These are phyloP conservation scores for Pythium dissimile DNA, from an alignment of 352 stramenopile genomes.

Conservation along the genomic window DNA sequence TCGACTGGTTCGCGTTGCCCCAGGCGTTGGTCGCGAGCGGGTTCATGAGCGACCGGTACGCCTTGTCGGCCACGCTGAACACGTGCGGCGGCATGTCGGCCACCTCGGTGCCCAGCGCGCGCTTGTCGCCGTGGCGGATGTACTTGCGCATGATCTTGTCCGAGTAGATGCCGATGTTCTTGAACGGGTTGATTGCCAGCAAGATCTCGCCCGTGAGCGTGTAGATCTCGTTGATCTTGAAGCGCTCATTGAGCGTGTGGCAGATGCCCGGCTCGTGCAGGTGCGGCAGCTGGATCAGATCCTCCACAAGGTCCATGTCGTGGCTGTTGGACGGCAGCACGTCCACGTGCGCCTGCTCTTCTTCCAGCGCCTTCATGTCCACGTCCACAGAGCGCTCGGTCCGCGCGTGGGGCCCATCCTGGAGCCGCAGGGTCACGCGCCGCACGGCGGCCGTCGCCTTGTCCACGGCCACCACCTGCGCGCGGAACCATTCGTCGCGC, in stretches of 20 bases:
- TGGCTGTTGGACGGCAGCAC: constrained; percentile 78
- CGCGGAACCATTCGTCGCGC: constrained; percentile 67
- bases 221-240: constrained; percentile 93
- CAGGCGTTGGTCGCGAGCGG: constrained; percentile 36
- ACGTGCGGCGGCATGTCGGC: constrained; percentile 87
- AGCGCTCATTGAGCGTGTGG: constrained; percentile 90
- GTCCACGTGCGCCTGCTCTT: constrained; percentile 42
- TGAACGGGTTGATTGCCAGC: constrained; percentile 87
- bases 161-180: constrained; percentile 83
- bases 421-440: constrained; percentile 47
- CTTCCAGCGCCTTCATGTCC: constrained; percentile 62
- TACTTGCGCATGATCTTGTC: constrained; percentile 88
- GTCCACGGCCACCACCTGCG: constrained; percentile 43
- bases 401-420: constrained; percentile 43
- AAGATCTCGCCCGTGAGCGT: constrained; percentile 85
- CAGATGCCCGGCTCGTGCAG: constrained; percentile 94
- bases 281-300: constrained; percentile 92
- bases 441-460: constrained; percentile 2
- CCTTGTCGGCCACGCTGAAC: constrained; percentile 88
- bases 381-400: constrained; percentile 47
- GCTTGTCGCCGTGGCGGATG: constrained; percentile 80
- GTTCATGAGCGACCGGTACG: constrained; percentile 80
- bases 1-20: constrained; percentile 81
- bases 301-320: constrained; percentile 88
- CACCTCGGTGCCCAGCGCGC: constrained; percentile 56